Percentiles rank a stretch among this genome's conserved stretches.
Conservation (phyloP, 2,329 filamentous ascomycete genomes). For the Aspergillus cejpii region DNA sequence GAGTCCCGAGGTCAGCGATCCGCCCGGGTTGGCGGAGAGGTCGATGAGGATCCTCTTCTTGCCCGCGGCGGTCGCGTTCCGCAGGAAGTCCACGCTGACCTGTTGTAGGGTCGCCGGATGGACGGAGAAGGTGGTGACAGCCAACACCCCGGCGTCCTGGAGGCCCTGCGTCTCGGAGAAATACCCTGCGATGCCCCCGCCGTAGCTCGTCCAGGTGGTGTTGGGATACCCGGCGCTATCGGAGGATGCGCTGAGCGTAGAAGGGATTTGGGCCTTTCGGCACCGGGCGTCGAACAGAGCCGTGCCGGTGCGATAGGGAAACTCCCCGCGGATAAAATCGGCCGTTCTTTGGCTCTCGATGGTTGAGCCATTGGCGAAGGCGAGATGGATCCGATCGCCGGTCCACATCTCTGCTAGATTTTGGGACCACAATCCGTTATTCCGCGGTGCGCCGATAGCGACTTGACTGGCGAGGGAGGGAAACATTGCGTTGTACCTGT, state of each 20-base stretch:
- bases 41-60: slow-evolving; percentile 62
- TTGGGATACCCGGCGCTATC: slow-evolving; percentile 14
- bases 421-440: background rate
- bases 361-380: background rate
- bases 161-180: background rate
- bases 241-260: slow-evolving; percentile 6
- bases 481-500: slow-evolving; percentile 13
- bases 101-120: slow-evolving; percentile 9
- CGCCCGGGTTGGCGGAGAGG: slow-evolving; percentile 55
- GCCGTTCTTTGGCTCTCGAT: background rate
- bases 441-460: background rate
- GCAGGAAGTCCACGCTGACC: slow-evolving; percentile 16
- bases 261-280: background rate
- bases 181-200: background rate
- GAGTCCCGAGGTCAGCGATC: slow-evolving; percentile 44
- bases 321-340: background rate
- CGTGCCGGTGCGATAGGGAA: background rate
- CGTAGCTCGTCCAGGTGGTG: slow-evolving; percentile 12
- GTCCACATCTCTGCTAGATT: background rate
- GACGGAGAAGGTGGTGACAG: slow-evolving; percentile 12
- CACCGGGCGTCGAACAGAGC: background rate
- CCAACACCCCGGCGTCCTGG: background rate
- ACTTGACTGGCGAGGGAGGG: slow-evolving; percentile 7
- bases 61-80: slow-evolving; percentile 29
- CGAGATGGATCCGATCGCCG: background rate